phyloP scores from a whole-genome alignment of 2,329 filamentous ascomycete genomes.

The Leptographium wingfieldii region DNA sequence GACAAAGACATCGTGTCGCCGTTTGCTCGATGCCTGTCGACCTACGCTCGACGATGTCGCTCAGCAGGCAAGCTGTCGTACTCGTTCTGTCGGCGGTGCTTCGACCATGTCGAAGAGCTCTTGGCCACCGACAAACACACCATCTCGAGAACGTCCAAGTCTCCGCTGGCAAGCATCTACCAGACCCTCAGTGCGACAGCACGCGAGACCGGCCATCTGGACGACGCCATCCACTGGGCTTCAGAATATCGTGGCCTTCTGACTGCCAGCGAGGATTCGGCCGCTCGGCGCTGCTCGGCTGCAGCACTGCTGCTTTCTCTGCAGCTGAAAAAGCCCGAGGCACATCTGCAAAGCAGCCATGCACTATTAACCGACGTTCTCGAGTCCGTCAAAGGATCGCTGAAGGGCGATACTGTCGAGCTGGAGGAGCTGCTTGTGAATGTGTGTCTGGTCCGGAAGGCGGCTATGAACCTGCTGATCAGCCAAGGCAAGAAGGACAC shows the following conservation, averaged over 20 bases:
- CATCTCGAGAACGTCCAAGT: conserved; percentile 24
- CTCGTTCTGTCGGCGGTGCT: conserved; percentile 23
- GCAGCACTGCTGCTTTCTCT: conserved; percentile 43
- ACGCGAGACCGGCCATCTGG: conserved; percentile 33
- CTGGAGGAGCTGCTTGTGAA: conserved; percentile 48
- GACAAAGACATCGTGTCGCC: conserved; percentile 55
- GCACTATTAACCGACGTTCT: conserved; percentile 34
- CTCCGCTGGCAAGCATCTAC: conserved; percentile 34
- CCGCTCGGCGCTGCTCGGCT: conserved; percentile 37
- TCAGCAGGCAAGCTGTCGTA: conserved; percentile 24
- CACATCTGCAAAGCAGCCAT: conserved; percentile 23
- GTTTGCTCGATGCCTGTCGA: conserved; percentile 47
- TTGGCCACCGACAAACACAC: conserved; percentile 19
- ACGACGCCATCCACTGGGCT: conserved; percentile 45
- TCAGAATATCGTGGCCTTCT: conserved; percentile 28
- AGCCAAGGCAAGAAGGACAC: conserved; percentile 1
- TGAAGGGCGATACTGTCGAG: conserved; percentile 46
- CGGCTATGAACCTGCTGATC: conserved; percentile 35
- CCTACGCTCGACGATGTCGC: conserved; percentile 43
- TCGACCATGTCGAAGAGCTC: conserved; percentile 24
- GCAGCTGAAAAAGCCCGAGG: conserved; percentile 32
- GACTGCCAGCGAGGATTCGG: conserved; percentile 28
- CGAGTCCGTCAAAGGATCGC: conserved; percentile 41
- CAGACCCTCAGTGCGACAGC: conserved; percentile 34
- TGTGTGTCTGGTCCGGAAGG: conserved; percentile 41